Conservation (phyloP, 495 filamentous ascomycete genomes). For the Penicillium subrubescens region DNA sequence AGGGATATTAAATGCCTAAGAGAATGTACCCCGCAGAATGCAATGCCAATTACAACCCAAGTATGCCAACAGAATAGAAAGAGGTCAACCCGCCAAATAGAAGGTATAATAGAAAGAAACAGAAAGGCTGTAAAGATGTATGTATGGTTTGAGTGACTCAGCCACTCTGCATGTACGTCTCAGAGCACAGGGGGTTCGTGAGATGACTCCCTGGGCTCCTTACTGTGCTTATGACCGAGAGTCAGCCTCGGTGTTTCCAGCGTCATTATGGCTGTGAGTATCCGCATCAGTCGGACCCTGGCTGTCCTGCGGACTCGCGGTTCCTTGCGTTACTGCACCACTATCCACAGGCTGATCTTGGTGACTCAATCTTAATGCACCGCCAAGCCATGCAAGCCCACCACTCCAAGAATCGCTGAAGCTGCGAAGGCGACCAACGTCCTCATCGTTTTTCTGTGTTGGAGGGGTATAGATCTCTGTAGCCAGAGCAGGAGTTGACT, state of each 20-base stretch:
- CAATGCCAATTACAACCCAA: constrained; percentile 30
- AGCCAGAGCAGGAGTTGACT: constrained; percentile 31
- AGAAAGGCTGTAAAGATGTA: constrained; percentile 12
- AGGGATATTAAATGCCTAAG: constrained; percentile 22
- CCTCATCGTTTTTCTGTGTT: constrained; percentile 20
- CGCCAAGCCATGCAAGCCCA: constrained; percentile 48
- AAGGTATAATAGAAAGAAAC: constrained; percentile 1
- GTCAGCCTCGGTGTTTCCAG: constrained; percentile 8
- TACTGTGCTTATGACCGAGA: constrained; percentile 14
- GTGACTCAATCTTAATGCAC: constrained; percentile 23
- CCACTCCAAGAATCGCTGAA: constrained; percentile 49
- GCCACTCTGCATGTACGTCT: constrained; percentile 25
- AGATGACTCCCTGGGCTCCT: not conserved
- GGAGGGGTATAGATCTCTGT: constrained; percentile 16
- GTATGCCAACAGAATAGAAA: constrained; percentile 13
- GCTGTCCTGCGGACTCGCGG: constrained; percentile 14
- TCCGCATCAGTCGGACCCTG: constrained; percentile 4
- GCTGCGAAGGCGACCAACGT: constrained; percentile 39
- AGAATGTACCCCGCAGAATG: constrained; percentile 27
- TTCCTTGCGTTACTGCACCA: constrained; percentile 19
- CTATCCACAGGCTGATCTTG: constrained; percentile 12
- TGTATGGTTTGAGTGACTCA: constrained; percentile 27
- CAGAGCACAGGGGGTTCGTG: not conserved
- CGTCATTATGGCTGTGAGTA: not conserved
- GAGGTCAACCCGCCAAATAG: not conserved